Conservation (phyloP, 345 rosid species). For the Citrus mangshanensis region DNA sequence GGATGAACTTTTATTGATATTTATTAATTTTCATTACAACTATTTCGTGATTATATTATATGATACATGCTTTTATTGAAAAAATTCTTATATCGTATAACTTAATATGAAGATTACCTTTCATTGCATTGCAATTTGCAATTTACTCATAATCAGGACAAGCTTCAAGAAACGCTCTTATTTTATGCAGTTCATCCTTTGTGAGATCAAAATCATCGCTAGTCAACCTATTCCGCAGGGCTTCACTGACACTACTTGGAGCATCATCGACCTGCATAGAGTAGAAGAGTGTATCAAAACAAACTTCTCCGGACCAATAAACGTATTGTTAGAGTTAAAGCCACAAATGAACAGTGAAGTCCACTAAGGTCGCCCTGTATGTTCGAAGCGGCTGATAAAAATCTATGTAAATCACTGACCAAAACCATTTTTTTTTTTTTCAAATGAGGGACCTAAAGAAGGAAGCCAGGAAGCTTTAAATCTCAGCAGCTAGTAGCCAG, state of each 20-base stretch:
- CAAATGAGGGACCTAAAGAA: background rate
- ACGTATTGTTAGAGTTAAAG: background rate
- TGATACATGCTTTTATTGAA: background rate
- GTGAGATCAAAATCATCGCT: constrained; percentile 61
- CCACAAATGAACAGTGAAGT: background rate
- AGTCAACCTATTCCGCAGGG: constrained; percentile 45
- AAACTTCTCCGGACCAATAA: background rate
- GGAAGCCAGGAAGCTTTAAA: background rate
- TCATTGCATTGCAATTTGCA: background rate
- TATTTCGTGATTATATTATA: background rate
- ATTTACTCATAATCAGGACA: constrained; percentile 36
- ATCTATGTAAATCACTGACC: background rate
- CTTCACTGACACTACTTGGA: constrained; percentile 33
- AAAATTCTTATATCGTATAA: background rate
- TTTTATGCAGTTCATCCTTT: constrained; percentile 47
- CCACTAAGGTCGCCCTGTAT: background rate
- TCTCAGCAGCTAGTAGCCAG: background rate
- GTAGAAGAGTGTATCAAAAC: background rate
- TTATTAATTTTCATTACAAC: background rate
- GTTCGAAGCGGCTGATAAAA: background rate
- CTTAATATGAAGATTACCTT: constrained; percentile 4
- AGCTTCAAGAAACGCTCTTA: constrained; percentile 62
- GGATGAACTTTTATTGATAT: constrained; percentile 6
- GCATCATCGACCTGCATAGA: constrained; percentile 52
- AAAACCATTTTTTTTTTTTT: background rate